These are phyloP conservation scores for Hypoxylon intermedium DNA, from an alignment of 495 filamentous ascomycete species.

Conservation along the genomic window DNA sequence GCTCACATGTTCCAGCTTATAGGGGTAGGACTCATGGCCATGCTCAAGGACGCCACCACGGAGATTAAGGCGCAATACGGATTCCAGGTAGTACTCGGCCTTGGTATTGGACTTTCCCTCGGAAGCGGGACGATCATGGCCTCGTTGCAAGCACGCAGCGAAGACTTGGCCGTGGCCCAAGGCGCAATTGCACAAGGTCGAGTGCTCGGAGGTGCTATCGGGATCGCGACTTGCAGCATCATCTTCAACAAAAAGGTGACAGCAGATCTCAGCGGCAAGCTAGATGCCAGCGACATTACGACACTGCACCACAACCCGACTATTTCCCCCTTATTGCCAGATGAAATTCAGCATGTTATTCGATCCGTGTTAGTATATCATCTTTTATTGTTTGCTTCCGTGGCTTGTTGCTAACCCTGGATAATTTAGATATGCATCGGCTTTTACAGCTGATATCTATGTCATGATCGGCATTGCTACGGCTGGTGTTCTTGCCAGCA, in stretches of 20 bases:
- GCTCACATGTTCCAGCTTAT: constrained; percentile 59
- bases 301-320: constrained; percentile 42
- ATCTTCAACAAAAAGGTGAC: constrained; percentile 48
- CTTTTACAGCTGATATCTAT: constrained; percentile 43
- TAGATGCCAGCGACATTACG: constrained; percentile 36
- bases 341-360: constrained; percentile 29
- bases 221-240: constrained; percentile 56
- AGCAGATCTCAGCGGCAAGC: constrained; percentile 25
- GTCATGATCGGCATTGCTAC: constrained; percentile 41
- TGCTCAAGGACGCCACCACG: constrained; percentile 38
- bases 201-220: constrained; percentile 64
- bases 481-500: constrained; percentile 40
- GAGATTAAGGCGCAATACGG: constrained; percentile 52
- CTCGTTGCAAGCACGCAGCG: constrained; percentile 54
- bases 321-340: constrained; percentile 29
- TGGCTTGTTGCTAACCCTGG: not conserved
- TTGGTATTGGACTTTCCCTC: constrained; percentile 60
- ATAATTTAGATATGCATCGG: constrained; percentile 35
- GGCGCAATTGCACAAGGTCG: constrained; percentile 63
- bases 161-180: constrained; percentile 61
- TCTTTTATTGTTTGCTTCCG: not conserved
- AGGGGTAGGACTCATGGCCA: constrained; percentile 58
- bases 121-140: constrained; percentile 59
- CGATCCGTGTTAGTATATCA: constrained; percentile 27
- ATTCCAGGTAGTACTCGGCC: constrained; percentile 62